A percentile compares a stretch with the other conserved stretches of the same genome.
These are phyloP conservation scores for Aspergillus versicolor DNA, from an alignment of 2,329 filamentous ascomycete genomes.

Conservation along the genomic window DNA sequence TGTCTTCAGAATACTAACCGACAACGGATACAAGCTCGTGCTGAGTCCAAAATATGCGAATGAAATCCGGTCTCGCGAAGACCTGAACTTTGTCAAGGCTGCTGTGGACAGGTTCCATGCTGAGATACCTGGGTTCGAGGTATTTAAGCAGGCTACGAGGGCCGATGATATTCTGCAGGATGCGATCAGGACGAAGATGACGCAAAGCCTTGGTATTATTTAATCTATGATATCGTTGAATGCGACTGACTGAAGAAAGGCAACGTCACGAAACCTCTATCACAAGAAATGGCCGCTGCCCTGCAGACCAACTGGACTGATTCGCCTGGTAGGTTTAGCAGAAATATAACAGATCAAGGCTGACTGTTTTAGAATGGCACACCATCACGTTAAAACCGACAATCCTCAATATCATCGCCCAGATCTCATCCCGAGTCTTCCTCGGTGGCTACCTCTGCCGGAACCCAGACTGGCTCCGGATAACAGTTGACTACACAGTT, in stretches of 20 bases:
- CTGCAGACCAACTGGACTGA: no score
- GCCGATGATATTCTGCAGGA: slow-evolving; percentile 18
- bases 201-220: slow-evolving; percentile 20
- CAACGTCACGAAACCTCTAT: no score
- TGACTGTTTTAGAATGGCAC: background rate
- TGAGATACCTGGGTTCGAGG: slow-evolving; percentile 19
- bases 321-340: no score
- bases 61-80: slow-evolving; percentile 23
- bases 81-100: slow-evolving; percentile 18
- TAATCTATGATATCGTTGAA: no score
- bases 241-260: no score
- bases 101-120: slow-evolving; percentile 18
- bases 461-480: background rate
- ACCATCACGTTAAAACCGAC: background rate
- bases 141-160: slow-evolving; percentile 15
- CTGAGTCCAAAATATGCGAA: slow-evolving; percentile 21
- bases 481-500: background rate
- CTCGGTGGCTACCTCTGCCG: background rate
- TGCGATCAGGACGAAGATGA: slow-evolving; percentile 24
- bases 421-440: background rate
- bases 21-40: slow-evolving; percentile 21
- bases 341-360: no score
- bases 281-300: no score
- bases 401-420: background rate
- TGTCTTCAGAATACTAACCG: slow-evolving; percentile 3